A percentile compares a stretch with the other conserved stretches of the same genome.
Evolutionary conservation across 768 basidiomycete genomes (phyloP).

Genomic region (Hericium alpestre): DNA sequence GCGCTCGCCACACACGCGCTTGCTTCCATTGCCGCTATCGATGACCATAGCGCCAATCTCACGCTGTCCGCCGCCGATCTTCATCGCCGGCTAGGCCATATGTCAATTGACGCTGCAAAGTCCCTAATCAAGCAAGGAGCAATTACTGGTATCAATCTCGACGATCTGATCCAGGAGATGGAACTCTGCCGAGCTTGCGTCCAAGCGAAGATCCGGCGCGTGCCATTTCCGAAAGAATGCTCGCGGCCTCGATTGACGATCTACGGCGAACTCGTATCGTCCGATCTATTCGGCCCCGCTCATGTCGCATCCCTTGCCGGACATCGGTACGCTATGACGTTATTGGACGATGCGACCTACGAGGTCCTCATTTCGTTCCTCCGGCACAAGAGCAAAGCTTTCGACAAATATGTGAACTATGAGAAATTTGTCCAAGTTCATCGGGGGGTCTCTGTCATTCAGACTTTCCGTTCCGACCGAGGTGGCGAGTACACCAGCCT

Average conservation of each 20-base stretch:
- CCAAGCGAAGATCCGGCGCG: background rate
- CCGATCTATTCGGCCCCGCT: background rate
- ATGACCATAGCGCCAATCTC: background rate
- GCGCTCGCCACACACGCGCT: no score
- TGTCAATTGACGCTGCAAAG: no score
- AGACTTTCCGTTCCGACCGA: no score
- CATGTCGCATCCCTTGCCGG: background rate
- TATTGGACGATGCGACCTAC: background rate
- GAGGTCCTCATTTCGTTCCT: background rate
- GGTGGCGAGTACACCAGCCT: no score
- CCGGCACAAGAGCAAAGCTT: background rate
- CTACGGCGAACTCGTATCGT: background rate
- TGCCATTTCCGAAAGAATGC: background rate
- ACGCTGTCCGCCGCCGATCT: background rate
- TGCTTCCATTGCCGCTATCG: background rate
- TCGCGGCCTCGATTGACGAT: background rate
- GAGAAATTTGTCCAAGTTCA: background rate
- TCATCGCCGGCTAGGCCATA: background rate
- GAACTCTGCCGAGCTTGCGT: no score
- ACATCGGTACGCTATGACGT: background rate
- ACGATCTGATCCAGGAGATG: no score
- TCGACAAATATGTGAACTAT: background rate
- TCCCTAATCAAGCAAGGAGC: no score
- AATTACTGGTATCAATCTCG: no score
- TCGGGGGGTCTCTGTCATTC: no score